Evolutionary conservation across 441 rosid species (phyloP), one percentile per base, ranked within the genome.

Genomic region (Populus hybrid): DNA sequence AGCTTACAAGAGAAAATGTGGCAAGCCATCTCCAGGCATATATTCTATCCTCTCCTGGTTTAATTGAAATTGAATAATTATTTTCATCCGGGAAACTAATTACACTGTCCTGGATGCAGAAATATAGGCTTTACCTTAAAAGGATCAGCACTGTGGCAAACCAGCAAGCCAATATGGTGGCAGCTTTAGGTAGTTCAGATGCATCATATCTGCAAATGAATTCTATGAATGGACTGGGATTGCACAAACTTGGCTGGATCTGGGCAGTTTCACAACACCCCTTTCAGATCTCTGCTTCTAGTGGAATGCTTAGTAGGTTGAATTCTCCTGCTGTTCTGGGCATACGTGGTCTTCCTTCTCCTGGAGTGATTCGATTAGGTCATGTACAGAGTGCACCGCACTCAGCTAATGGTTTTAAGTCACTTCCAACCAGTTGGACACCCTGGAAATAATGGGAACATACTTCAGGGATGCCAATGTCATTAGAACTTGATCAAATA

Each of bases 21-120:
- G 99, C 99, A 53, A 95, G 99, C 80, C 98, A 92, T 88, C 90
- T 96, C 71, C 98, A 94, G 95, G 98, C 79, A 86, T 64, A 34
- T 75, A 78, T 32, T 72, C 76, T 74, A 9, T 19, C 18, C 72
- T 71, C 72, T 72, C 53, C 70, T 73, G 19, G 69, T 53, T 42
- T 36, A 64, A 32, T 72, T 68, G 35, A 76, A 64, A 12, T n/a
- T 30, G 70, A 68, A 69, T 3, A 73, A 70, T 73, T 46, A 63
- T 64, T 69, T 53, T 34, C 40, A 70, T 76, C 30, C 28, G 4
- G 32, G 68, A 82, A 78, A 79, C 85, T 89, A 68, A 83, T 42
- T 28, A 19, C 12, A 64, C 76, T 23, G 5, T 68, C 73, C 38
- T 85, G 79, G 77, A 30, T 87, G 82, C 88, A 94, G 98, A 94